Conservation (phyloP, 2,329 filamentous ascomycete species). For the Rhynchosporium secalis region DNA sequence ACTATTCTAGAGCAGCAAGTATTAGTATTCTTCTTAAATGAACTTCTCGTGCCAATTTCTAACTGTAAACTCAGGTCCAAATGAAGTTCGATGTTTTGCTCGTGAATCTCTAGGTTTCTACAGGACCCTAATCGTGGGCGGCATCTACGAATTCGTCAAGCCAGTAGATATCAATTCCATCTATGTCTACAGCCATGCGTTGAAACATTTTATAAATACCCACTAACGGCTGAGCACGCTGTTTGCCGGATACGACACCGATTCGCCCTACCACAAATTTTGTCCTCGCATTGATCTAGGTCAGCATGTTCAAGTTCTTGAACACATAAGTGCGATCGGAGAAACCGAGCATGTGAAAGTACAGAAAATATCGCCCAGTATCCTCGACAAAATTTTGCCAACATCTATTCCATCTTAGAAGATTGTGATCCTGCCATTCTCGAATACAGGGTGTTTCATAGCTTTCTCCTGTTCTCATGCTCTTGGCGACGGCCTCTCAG, state of each 20-base stretch:
- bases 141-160: slow-evolving; percentile 7
- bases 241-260: not conserved
- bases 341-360: not conserved
- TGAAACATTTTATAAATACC: not conserved
- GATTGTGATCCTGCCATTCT: slow-evolving; percentile 9
- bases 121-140: slow-evolving; percentile 4
- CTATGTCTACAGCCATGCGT: not conserved
- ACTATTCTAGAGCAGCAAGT: slow-evolving; percentile 1
- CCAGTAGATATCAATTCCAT: slow-evolving; percentile 1
- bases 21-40: not conserved
- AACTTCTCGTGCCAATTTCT: not conserved
- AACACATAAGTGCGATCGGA: not conserved
- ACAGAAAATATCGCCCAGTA: not conserved
- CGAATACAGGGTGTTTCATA: slow-evolving; percentile 5
- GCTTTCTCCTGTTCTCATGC: slow-evolving; percentile 9
- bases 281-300: slow-evolving; percentile 3
- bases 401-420: slow-evolving; percentile 6
- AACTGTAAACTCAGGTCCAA: not conserved
- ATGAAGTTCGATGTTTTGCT: slow-evolving; percentile 6
- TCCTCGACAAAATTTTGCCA: not conserved
- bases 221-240: slow-evolving; percentile 3
- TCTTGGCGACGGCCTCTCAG: slow-evolving; percentile 1
- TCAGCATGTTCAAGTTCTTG: slow-evolving; percentile 7
- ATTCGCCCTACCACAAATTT: slow-evolving; percentile 9
- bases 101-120: slow-evolving; percentile 13